A percentile compares a stretch with the other conserved stretches of the same genome.
Conservation (phyloP, 2,329 filamentous ascomycete genomes). For the Monosporascus sp. region DNA sequence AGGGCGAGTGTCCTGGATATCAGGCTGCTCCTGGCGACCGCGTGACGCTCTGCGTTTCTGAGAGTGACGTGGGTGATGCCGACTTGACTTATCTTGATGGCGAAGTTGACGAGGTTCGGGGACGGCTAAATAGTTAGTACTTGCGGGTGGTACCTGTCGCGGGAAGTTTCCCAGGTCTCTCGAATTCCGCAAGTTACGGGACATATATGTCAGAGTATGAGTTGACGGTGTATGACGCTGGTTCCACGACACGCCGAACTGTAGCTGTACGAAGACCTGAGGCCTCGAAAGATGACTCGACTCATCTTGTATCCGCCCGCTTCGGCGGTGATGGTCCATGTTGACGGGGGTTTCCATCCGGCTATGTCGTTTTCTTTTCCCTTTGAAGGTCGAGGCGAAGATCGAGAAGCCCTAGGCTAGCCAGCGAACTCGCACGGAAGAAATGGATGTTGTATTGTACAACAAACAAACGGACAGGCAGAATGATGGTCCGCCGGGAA, state of each 20-base stretch:
- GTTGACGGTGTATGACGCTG: slow-evolving; percentile 36
- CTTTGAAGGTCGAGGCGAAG: neutral
- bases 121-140: slow-evolving; percentile 36
- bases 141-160: slow-evolving; percentile 39
- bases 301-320: slow-evolving; percentile 19
- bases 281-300: slow-evolving; percentile 26
- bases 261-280: slow-evolving; percentile 45
- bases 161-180: slow-evolving; percentile 37
- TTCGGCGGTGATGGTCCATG: slow-evolving; percentile 16
- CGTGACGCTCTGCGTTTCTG: slow-evolving; percentile 12
- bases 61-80: slow-evolving; percentile 11
- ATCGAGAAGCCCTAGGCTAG: neutral
- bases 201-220: slow-evolving; percentile 42
- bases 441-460: neutral
- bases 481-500: no score
- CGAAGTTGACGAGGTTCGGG: slow-evolving; percentile 22
- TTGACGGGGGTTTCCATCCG: slow-evolving; percentile 19
- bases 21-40: slow-evolving; percentile 9
- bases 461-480: neutral
- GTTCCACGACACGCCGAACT: slow-evolving; percentile 47
- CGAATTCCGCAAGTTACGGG: slow-evolving; percentile 34
- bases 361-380: neutral
- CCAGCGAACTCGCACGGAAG: no score
- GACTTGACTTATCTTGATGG: slow-evolving; percentile 15
- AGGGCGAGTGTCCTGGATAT: slow-evolving; percentile 3